Evolutionary conservation across 805 yeast species (phyloP), one percentile per base, ranked within the genome.

Genomic region (Torulaspora delbrueckii): DNA sequence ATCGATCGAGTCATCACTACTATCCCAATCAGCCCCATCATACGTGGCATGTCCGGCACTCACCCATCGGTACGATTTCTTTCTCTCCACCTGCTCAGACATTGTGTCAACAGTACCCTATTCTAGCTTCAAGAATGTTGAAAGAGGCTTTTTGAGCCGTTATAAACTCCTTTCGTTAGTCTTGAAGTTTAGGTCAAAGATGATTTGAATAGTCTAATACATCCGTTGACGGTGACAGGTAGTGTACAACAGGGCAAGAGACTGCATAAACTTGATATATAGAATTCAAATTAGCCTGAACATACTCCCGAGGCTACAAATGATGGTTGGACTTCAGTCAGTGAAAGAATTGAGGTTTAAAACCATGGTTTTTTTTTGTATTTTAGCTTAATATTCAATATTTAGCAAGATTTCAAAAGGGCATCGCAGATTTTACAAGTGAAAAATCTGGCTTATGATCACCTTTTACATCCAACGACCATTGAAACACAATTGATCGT

Each of bases 1-100:
- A 16, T 32, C 47, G 8, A 16, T 41, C 1, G 28, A 16, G 3
- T 57, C 56, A 38, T 59, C 65, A 13, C 59, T 57, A 13, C 62
- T 56, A 43, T 63, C 59, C 75, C 75, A 70, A 33, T 66, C 74
- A 5, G 69, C 68, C 22, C 75, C 75, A 47, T 68, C 71, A 43
- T 70, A 70, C 26, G 63, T 66, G 2, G 68, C 69, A 37, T 63
- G 61, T 0, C 71, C 63, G 5, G 71, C 74, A 45, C 69, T 68
- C 2, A 58, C 67, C 74, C 74, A 70, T 31, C 74, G 62, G 33
- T 69, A 63, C 1, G 72, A 67, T 50, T 69, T 70, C 54, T 64
- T 59, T 45, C 74, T 63, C 13, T 47, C 64, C 3, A 70, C 66
- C n/a, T 63, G 57, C 14, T 60, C 66, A 42, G 44, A 19, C 53